Evolutionary conservation across 2,329 filamentous ascomycete species (phyloP), one percentile per base, ranked within the genome.

Genomic region (Cytospora paraplurivora): DNA sequence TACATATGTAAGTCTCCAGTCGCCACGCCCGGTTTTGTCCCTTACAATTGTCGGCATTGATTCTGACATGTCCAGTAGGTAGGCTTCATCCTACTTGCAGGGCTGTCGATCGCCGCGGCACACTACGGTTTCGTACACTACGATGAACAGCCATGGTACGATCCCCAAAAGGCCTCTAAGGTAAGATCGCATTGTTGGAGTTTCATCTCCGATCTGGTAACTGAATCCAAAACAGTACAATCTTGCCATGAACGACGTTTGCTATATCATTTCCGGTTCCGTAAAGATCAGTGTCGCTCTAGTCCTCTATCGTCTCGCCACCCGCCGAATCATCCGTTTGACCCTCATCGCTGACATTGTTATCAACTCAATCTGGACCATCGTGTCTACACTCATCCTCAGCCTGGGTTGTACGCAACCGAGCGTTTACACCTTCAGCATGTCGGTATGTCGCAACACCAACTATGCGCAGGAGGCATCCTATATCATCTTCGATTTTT

Each of bases 231-330:
- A 19, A 21, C 35, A 66, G 64, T 64, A 55, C 15, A 11, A 51
- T 19, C 38, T 50, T 17, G 62, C 54, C n/a, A 66, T 62, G 51
- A 56, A 51, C 32, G 49, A 61, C 17, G 50, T 66, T 13, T 66
- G 64, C 51, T 64, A 64, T 41, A 38, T 66, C 21, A 66, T 64
- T 12, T 64, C 62, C 19, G 62, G 64, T 5, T 27, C 34, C 1
- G 64, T 66, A 4, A 66, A 66, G 35, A 56, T 66, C 37, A 66
- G 64, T 32, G 64, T 66, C 21, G 64, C 64, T 8, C 32, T 66
- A 8, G 62, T 64, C 0, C 62, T 66, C 1, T 66, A 64, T 27
- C 64, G 64, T 13, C 62, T 66, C n/a, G 64, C 64, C 34, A 53
- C 41, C 8, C 62, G 64, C 11, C 62, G 21, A 3, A 37, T n/a